phyloP scores from a whole-genome alignment of 2,329 filamentous ascomycete genomes.

The Daldinia sp. region DNA sequence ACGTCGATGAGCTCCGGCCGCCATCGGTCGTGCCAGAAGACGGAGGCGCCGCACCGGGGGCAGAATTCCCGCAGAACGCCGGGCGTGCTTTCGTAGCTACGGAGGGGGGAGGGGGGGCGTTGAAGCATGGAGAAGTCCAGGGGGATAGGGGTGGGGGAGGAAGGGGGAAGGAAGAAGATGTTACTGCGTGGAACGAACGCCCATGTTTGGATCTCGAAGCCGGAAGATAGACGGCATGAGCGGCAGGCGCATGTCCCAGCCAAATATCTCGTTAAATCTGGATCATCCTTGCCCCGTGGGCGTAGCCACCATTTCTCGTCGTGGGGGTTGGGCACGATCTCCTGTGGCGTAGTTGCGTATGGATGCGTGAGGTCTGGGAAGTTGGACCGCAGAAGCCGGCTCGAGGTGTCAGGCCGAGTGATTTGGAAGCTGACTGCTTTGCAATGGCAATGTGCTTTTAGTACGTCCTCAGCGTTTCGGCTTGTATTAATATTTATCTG shows the following conservation, averaged over 20 bases:
- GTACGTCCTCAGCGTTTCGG: constrained; percentile 22
- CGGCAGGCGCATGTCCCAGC: constrained; percentile 68
- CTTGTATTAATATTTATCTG: neutral
- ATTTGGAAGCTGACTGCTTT: constrained; percentile 64
- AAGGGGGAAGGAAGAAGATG: constrained; percentile 53
- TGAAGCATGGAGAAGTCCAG: constrained; percentile 51
- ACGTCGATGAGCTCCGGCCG: constrained; percentile 68
- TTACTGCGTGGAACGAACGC: constrained; percentile 69
- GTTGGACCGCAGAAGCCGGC: constrained; percentile 54
- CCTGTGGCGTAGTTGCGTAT: constrained; percentile 49
- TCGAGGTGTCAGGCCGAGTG: constrained; percentile 60
- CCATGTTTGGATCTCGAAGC: constrained; percentile 72
- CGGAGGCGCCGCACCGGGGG: constrained; percentile 66
- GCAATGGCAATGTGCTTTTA: constrained; percentile 63
- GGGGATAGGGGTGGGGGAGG: constrained; percentile 36
- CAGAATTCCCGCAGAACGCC: constrained; percentile 70
- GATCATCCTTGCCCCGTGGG: constrained; percentile 24
- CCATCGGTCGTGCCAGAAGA: constrained; percentile 67
- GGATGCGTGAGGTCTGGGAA: constrained; percentile 64
- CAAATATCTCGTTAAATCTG: constrained; percentile 57
- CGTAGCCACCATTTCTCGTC: constrained; percentile 69
- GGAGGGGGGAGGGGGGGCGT: constrained; percentile 48
- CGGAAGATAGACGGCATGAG: constrained; percentile 67
- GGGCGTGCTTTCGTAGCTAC: constrained; percentile 21
- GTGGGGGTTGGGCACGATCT: constrained; percentile 51